Base-by-base conservation (phyloP, 345 rosid species). In the Erucastrum elatum region DNA sequence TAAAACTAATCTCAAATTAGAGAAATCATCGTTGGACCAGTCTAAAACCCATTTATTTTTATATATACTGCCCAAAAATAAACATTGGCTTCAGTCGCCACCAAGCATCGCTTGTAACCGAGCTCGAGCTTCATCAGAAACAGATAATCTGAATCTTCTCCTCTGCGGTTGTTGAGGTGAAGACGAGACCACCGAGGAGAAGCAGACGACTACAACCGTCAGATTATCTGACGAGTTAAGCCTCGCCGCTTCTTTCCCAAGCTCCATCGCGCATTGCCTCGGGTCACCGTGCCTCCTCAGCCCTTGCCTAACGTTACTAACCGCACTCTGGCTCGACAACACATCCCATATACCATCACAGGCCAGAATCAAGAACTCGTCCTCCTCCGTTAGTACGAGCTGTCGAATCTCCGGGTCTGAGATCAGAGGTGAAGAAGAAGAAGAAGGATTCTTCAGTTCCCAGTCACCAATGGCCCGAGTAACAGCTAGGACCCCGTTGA, bases 341-440 rank as follows among this genome's bases (percentile, higher is more conserved):
- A 89, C 82, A 2, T 94, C 96, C 97, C 98, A 92, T 75, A 94
- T 82, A 58, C 98, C 95, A 25, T 92, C 97, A 55, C 97, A 88
- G 4, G 87, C 91, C 2, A 92, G 86, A 31, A 94, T 82, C 74
- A 94, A 80, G 83, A 90, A 94, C 81, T 94, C 97, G 5, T 94
- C 97, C 10, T 92, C 97, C 62, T 81, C 83, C 46, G 85, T 85
- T 33, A 94, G 78, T 10, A 86, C 78, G 13, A 84, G 79, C 72
- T 84, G 76, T 68, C 82, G 90, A 12, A 90, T 88, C 84, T 94
- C 94, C 10, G 98, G 98, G 75, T 90, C 92, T 1, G 93, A 93
- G 68, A 85, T 94, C 82, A 92, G 76, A 25, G 94, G 97, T 0
- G 97, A 92, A 35, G 66, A 68, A 59, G 81, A 80, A 27, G 35